Percentiles rank a stretch among this genome's conserved stretches.
Evolutionary conservation across 768 basidiomycete genomes (phyloP).

Genomic region (Serendipita sp.): DNA sequence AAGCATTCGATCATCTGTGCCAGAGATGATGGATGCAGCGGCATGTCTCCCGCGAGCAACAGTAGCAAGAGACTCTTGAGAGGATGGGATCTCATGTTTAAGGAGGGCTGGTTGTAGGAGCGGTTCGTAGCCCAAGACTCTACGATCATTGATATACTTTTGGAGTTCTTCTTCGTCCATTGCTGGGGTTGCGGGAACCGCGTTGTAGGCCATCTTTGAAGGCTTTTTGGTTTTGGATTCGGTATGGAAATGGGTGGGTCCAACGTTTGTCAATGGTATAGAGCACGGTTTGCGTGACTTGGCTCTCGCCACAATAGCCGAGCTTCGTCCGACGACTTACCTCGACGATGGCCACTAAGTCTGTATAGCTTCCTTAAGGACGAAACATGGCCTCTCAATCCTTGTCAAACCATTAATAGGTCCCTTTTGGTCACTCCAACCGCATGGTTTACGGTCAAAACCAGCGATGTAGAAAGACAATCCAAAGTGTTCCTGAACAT

Average conservation of each 20-base stretch:
- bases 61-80: constrained; percentile 46
- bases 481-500: constrained; percentile 54
- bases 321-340: constrained; percentile 64
- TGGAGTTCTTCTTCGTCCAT: constrained; percentile 46
- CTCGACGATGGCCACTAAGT: constrained; percentile 20
- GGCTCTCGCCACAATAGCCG: constrained; percentile 31
- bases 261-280: constrained; percentile 8
- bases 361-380: not conserved
- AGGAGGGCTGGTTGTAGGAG: constrained; percentile 85
- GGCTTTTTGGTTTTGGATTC: constrained; percentile 3
- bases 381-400: not conserved
- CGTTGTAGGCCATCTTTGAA: constrained; percentile 19
- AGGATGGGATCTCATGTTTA: constrained; percentile 65
- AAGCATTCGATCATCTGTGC: constrained; percentile 69
- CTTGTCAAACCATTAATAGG: not conserved
- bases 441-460: constrained; percentile 12
- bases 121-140: constrained; percentile 90
- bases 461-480: constrained; percentile 27
- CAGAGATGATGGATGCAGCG: constrained; percentile 64
- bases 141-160: constrained; percentile 63
- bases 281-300: constrained; percentile 6
- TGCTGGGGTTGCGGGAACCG: constrained; percentile 45
- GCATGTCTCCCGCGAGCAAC: constrained; percentile 66
- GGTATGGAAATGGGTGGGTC: constrained; percentile 9
- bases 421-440: constrained; percentile 14